Conservation (phyloP, 1,284 basidiomycete species). For the Boletus mariae region DNA sequence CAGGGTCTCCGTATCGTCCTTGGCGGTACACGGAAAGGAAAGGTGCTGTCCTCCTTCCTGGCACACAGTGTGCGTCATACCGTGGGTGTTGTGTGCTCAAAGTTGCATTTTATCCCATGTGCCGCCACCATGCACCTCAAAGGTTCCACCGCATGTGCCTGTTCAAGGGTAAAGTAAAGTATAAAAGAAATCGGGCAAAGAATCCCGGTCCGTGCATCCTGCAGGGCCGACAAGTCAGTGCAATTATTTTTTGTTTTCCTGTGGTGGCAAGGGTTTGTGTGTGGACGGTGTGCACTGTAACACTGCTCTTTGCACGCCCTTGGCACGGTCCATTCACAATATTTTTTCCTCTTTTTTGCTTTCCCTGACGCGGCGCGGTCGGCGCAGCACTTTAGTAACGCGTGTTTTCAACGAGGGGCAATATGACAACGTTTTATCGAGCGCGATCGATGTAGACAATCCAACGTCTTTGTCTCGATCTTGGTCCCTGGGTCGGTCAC, state of each 20-base stretch:
- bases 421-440: background rate
- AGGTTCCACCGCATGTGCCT: slow-evolving; percentile 9
- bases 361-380: slow-evolving; percentile 4
- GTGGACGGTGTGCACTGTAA: background rate
- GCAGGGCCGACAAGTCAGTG: background rate
- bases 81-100: slow-evolving; percentile 12
- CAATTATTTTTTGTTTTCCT: background rate
- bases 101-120: slow-evolving; percentile 11
- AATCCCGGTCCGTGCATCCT: slow-evolving; percentile 8
- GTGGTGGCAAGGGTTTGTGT: background rate
- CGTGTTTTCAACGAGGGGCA: slow-evolving; percentile 27
- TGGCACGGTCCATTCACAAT: background rate
- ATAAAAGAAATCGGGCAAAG: background rate
- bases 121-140: slow-evolving; percentile 6
- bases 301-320: background rate
- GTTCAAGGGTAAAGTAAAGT: background rate
- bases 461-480: slow-evolving; percentile 7
- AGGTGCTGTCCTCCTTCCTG: slow-evolving; percentile 1
- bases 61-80: slow-evolving; percentile 16
- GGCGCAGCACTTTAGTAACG: slow-evolving; percentile 10
- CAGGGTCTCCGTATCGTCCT: slow-evolving; percentile 19
- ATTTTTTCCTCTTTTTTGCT: background rate
- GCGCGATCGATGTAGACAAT: slow-evolving; percentile 8
- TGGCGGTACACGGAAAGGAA: slow-evolving; percentile 4
- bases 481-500: background rate